Evolutionary conservation across 202 grass and related monocot species (phyloP), one percentile per base, ranked within the genome.

Genomic region (Alloteropsis angusta): DNA sequence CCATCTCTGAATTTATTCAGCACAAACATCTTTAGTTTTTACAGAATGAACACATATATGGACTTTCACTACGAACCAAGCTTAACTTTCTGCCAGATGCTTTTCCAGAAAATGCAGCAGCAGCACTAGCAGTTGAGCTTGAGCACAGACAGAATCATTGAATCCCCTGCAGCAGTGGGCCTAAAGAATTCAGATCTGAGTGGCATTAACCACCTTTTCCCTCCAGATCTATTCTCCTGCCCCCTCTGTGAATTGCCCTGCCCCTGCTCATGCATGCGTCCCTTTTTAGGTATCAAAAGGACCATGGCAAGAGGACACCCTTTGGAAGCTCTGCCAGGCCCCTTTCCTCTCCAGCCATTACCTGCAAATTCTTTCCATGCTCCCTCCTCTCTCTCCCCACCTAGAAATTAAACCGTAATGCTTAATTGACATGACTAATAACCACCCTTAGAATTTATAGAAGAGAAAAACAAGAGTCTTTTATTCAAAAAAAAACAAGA

Each of bases 71-170:
- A 64, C 25, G 13, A 54, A 53, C 21, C 19, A 65, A 30, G 21
- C 12, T 64, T 19, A 57, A 80, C 58, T 60, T 88, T 88, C 76
- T 76, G 70, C 46, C 63, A 76, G 36, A 80, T 62, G 55, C 45
- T 58, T 69, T 61, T 67, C 80, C 47, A 42, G 37, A 71, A 84
- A 75, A 88, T 61, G 34, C 44, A 69, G 75, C 58, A 69, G 18
- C n/a, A 43, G 65, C 35, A 52, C 46, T 35, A 30, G 11, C 46
- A 76, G 55, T 76, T 80, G 70, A 22, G 45, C 8, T 76, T 80
- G 70, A 22, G 45, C 8, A 2, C 60, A 66, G 86, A 76, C 86
- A 88, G 32, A 81, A 85, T 88, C 77, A 88, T 88, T 71, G 71
- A 85, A 80, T 81, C 48, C 55, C 6, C 86, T 80, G 53, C 76